Conservation (phyloP, 2,329 filamentous ascomycete genomes). For the Beauveria sp. region DNA sequence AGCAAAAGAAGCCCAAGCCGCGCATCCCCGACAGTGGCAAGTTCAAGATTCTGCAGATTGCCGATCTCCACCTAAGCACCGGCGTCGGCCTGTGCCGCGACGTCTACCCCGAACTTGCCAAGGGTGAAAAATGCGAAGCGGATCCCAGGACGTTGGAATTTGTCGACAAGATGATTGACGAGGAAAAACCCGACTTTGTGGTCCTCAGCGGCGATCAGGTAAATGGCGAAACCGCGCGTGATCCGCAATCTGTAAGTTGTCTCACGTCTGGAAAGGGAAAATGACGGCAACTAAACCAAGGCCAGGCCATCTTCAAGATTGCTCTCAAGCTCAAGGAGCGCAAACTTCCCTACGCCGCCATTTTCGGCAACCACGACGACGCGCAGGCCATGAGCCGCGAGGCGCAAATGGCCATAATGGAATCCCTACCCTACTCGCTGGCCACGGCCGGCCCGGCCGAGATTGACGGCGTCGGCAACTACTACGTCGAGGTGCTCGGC, state of each 20-base stretch:
- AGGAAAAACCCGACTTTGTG: conserved; percentile 89
- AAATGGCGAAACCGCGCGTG: conserved; percentile 86
- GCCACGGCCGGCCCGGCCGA: conserved; percentile 75
- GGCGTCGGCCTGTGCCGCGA: conserved; percentile 82
- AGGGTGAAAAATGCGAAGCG: conserved; percentile 77
- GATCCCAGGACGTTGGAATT: conserved; percentile 90
- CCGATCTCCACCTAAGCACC: conserved; percentile 91
- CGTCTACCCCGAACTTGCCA: conserved; percentile 64
- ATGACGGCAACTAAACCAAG: conserved; percentile 16
- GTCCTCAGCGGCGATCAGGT: conserved; percentile 91
- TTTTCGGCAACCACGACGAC: conserved; percentile 97
- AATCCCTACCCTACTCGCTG: conserved; percentile 82
- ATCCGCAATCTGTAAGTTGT: conserved; percentile 68
- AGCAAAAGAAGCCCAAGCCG: conserved; percentile 61
- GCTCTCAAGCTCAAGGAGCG: conserved; percentile 75
- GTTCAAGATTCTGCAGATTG: conserved; percentile 95
- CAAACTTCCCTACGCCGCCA: conserved; percentile 85
- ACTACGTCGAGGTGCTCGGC: conserved; percentile 82
- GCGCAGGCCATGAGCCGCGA: conserved; percentile 72
- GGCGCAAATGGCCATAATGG: conserved; percentile 77
- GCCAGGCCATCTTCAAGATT: conserved; percentile 80
- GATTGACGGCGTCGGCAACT: conserved; percentile 89
- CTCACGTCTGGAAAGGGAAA: neutral
- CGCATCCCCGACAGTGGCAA: conserved; percentile 81
- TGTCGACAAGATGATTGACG: conserved; percentile 71